Evolutionary conservation across 2,329 filamentous ascomycete genomes (phyloP), one percentile per base, ranked within the genome.

Genomic region (Anthostomella pinea): DNA sequence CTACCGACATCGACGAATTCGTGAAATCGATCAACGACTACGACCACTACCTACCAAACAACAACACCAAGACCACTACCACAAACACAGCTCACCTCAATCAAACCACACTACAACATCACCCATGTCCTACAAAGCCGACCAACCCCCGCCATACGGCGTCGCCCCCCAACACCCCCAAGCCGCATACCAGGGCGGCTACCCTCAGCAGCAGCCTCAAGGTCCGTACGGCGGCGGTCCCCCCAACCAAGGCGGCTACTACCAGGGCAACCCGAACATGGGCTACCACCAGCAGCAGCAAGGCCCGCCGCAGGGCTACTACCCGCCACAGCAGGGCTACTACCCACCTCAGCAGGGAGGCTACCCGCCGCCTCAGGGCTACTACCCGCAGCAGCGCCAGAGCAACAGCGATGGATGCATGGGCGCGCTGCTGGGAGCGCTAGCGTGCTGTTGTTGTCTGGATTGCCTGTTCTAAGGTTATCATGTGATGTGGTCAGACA

Each of bases 391-490:
- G 30, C 39, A 38, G 27, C 33, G 38, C 10, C 32, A 29, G 9
- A 37, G 38, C 32, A 41, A 44, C 14, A 42, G 37, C 11, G 40
- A 58, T 43, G 57, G 62, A 10, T 62, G 60, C 35, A 48, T 75
- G 26, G 67, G 67, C 21, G 71, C 69, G 26, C 54, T 76, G 35
- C 49, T 77, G 11, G 75, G 71, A 11, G 65, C 65, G 45, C 53
- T 75, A 41, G 75, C 75, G 2, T 78, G 74, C 56, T 79, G 75
- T 55, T 79, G 75, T 60, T 79, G 75, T 53, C 54, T 79, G 51
- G 75, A 79, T 46, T 47, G 62, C 15, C 53, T 79, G n/a, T 77
- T 77, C 51, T 79, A 70, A 54, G 26, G 10, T n/a, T n/a, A n/a
- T n/a, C n/a, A 2, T 10, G 1, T 13, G 28, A 18, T 8, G n/a